Base-by-base conservation (phyloP, 2,329 filamentous ascomycete genomes). In the Meredithiella fracta region DNA sequence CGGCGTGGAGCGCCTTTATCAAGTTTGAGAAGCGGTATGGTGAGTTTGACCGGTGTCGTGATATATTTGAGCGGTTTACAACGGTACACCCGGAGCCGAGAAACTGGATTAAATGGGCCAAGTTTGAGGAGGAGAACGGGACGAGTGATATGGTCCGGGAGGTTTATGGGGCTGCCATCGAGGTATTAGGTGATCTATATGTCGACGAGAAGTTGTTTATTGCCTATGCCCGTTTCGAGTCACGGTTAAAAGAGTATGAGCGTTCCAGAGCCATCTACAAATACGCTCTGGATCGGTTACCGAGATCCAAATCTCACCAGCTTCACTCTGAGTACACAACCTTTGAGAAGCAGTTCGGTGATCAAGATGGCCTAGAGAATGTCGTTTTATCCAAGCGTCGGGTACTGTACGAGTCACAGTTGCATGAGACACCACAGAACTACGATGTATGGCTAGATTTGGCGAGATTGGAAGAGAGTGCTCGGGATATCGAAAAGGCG, bases 91-190 rank as follows among this genome's bases (percentile, higher is more conserved):
- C 92, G 0, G 91, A 97, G 64, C 86, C 92, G 22, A 81, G 86
- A 64, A 97, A 96, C 65, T 98, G 91, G 90, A 94, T 98, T 70
- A 96, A 96, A 67, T 98, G 92, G 92, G 85, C 91, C 59, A 86
- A 86, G 60, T 98, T 97, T 62, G 92, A 98, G 68, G 91, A 97
- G 67, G 92, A 98, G 65, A 87, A 83, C 62, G 92, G 92, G 7
- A 95, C 89, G 1, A 91, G 84, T 65, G 91, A 96, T 63, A 68
- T 91, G 61, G 92, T 98, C 5, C 79, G 92, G 22, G 89, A 97
- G 60, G 91, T 97, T 0, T 97, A 89, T 65, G 88, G 90, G 3
- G 77, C 79, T 56, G 90, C 91, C 1, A 83, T 97, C 31, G 91
- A 97, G 66, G 83, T 86, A 0, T 70, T 98, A 31, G 90, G 91